Evolutionary conservation across 768 basidiomycete genomes (phyloP).

Genomic region (Tremella mesenterica): DNA sequence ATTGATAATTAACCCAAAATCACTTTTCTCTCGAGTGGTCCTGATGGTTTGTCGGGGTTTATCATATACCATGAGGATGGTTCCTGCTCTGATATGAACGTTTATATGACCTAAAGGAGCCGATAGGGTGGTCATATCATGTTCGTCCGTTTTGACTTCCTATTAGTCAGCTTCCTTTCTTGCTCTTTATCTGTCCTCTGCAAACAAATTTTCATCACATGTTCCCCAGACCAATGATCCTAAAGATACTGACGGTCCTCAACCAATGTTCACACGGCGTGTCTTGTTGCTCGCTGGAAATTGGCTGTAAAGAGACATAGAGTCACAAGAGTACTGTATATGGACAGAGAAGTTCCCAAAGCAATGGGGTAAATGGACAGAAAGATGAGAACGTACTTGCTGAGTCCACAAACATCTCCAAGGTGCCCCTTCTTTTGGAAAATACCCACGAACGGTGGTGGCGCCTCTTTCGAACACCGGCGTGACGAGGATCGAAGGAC

Average conservation of each 20-base stretch:
- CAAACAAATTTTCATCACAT: no score
- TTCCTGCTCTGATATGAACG: slow-evolving; percentile 63
- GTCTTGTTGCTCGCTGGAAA: no score
- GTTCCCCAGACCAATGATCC: no score
- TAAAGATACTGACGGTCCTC: no score
- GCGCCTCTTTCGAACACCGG: slow-evolving; percentile 65
- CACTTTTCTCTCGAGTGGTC: slow-evolving; percentile 54
- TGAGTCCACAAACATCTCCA: slow-evolving; percentile 17
- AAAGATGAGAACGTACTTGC: no score
- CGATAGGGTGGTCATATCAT: slow-evolving; percentile 47
- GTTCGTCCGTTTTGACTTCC: slow-evolving; percentile 36
- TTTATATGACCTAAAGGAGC: slow-evolving; percentile 69
- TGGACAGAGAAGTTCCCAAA: neutral
- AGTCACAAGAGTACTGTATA: no score
- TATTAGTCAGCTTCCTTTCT: slow-evolving; percentile 14
- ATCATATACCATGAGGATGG: slow-evolving; percentile 58
- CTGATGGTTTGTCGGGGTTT: slow-evolving; percentile 60
- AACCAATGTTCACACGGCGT: slow-evolving; percentile 11
- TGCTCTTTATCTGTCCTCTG: no score
- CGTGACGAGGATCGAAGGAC: slow-evolving; percentile 62
- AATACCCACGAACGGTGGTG: slow-evolving; percentile 55
- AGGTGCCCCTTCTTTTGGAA: slow-evolving; percentile 22
- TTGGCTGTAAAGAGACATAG: no score
- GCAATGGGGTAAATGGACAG: neutral
- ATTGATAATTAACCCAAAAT: slow-evolving; percentile 58